Conservation (phyloP, 2,329 filamentous ascomycete species). For the Trichoderma breve region DNA sequence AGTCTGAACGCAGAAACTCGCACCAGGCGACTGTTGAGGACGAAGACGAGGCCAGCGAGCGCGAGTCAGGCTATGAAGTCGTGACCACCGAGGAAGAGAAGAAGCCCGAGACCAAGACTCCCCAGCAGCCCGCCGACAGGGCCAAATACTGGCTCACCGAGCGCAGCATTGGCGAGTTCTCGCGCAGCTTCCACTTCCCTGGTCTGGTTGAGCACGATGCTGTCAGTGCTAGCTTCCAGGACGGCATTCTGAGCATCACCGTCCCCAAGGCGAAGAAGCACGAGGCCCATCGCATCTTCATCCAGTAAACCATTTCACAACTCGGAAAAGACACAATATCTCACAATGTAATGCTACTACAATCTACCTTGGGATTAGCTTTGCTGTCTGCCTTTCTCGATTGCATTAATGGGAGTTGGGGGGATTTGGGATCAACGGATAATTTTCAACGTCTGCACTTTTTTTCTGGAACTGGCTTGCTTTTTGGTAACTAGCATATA, state of each 20-base stretch:
- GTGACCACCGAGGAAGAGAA: constrained; percentile 27
- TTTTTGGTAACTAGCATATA: background rate
- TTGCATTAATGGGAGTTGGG: constrained; percentile 10
- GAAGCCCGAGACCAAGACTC: constrained; percentile 22
- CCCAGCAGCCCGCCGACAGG: constrained; percentile 38
- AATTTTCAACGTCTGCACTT: background rate
- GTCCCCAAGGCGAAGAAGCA: constrained; percentile 66
- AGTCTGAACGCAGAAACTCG: constrained; percentile 36
- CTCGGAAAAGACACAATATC: background rate
- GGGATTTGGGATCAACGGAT: background rate
- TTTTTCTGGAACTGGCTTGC: background rate
- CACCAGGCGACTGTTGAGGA: constrained; percentile 67
- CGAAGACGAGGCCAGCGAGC: constrained; percentile 40
- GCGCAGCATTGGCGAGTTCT: constrained; percentile 65
- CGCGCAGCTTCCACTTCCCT: constrained; percentile 67
- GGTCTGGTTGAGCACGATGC: constrained; percentile 59
- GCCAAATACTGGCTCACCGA: constrained; percentile 70
- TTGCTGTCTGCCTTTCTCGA: constrained; percentile 4
- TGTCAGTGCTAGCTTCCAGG: constrained; percentile 61
- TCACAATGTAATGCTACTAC: background rate
- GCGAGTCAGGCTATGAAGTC: constrained; percentile 28
- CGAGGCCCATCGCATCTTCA: constrained; percentile 53
- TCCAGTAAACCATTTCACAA: constrained; percentile 42
- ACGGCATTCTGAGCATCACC: constrained; percentile 62
- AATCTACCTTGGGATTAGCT: background rate